phyloP scores from a whole-genome alignment of 176 grass and related monocot genomes.

The Oryza meridionalis region DNA sequence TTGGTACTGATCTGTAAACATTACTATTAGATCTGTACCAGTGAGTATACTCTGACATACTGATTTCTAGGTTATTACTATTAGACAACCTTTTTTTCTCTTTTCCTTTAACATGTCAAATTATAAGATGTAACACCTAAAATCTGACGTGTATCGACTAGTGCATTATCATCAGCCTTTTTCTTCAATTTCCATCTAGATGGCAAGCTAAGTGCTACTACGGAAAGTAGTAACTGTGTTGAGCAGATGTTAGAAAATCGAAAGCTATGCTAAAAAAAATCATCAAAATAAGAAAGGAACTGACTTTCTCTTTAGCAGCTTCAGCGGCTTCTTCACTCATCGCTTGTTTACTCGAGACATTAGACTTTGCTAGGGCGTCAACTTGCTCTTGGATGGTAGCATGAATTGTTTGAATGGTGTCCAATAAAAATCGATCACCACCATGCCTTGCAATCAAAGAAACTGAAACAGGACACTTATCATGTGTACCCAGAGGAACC shows the following conservation, averaged over 20 bases:
- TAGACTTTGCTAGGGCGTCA: slow-evolving; percentile 67
- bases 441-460: slow-evolving; percentile 89
- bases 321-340: slow-evolving; percentile 91
- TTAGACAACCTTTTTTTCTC: neutral
- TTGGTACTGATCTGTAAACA: no score
- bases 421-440: slow-evolving; percentile 81
- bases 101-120: neutral
- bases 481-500: slow-evolving; percentile 69
- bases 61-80: neutral
- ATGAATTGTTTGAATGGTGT: slow-evolving; percentile 73
- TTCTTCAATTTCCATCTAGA: slow-evolving; percentile 14
- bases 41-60: neutral
- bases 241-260: slow-evolving; percentile 3
- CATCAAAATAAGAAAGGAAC: slow-evolving; percentile 34
- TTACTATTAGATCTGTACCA: neutral
- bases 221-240: neutral
- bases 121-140: neutral
- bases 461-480: slow-evolving; percentile 88
- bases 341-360: slow-evolving; percentile 66
- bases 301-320: slow-evolving; percentile 88
- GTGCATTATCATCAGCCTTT: slow-evolving; percentile 7
- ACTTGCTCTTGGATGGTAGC: slow-evolving; percentile 80
- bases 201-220: slow-evolving; percentile 8
- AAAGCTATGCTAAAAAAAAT: slow-evolving; percentile 14
- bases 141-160: neutral